Base-by-base conservation (phyloP, 2,329 filamentous ascomycete species). In the Arthrobotrys pseudoclavata region DNA sequence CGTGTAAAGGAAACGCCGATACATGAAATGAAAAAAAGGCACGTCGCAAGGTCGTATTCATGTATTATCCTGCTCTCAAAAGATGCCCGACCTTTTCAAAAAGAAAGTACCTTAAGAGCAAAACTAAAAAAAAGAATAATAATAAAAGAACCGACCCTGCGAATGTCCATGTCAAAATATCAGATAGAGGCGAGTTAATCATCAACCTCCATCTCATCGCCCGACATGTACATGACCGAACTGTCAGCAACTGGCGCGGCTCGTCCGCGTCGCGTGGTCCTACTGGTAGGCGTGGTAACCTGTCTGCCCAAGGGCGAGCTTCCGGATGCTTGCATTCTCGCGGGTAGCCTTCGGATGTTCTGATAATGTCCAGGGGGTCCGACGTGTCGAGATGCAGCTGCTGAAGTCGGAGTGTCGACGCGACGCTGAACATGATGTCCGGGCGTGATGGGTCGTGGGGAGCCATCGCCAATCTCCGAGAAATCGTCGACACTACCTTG, bases 131-230 rank as follows among this genome's bases (percentile, higher is more conserved):
- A 63, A 10, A 52, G 22, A 29, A 29, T n/a, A 18, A 37, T n/a
- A n/a, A 31, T 20, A 15, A 48, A 9, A 15, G 22, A 47, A 37
- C 22, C 26, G 10, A n/a, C 9, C 60, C 42, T 20, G 24, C 1
- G 9, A 50, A 9, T n/a, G n/a, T 6, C n/a, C 42, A 22, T 40
- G 37, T 18, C 37, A 29, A 29, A 24, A 63, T 63, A 31, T 20
- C 40, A 48, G 37, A 40, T 3, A 29, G 40, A 69, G 7, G 48
- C 4, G 13, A 15, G n/a, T 76, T 34, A 76, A 48, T 76, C 70
- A 18, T 76, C 72, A 62, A 76, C 72, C 22, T 76, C 72, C 72
- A 76, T 76, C 50, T 76, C 72, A 37, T 76, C 72, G 4, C 72
- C 72, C n/a, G 72, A 76, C 40, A 76, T 70, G 64, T 66, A 76